Evolutionary conservation across 306 rosid genomes (phyloP), one percentile per base, ranked within the genome.

Genomic region (Rubus idaeus): DNA sequence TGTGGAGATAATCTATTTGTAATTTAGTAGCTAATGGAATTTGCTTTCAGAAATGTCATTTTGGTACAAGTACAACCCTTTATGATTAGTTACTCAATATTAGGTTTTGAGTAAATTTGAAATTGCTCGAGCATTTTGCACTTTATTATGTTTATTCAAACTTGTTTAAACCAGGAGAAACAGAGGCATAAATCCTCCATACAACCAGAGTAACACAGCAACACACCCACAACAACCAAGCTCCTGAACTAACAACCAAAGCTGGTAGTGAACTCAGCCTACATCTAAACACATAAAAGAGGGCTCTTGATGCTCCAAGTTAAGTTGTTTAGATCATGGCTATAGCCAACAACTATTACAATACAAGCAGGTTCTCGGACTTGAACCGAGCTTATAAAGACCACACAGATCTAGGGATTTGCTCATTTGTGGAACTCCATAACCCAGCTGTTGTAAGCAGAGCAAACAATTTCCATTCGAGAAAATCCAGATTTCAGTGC

Each of bases 1-100:
- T 50, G 86, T 89, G 60, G 89, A 86, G 78, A 79, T 90, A 52
- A 62, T 83, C 75, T 90, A 76, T 74, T 26, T 20, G 62, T 56
- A 53, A 5, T 18, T 1, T 16, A 8, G 21, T 5, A 16, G 57
- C 30, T 20, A 10, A 21, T 56, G 62, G 35, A n/a, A 20, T 8
- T 56, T n/a, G 13, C 62, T 56, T 56, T 18, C 39, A 10, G 39
- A 21, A 6, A 13, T 20, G 37, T 21, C 37, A 58, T 2, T 58
- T 56, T 2, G 20, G 61, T 56, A 20, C 12, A n/a, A 18, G 61
- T 56, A 20, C 12, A n/a, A 18, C 61, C 7, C 11, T 20, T 3
- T 17, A 18, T 53, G 61, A 23, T n/a, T n/a, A n/a, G n/a, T n/a
- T n/a, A n/a, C n/a, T n/a, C n/a, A n/a, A n/a, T n/a, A n/a, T n/a